Base-by-base conservation (phyloP, 768 basidiomycete species). In the Amanita pseudoporphyria region DNA sequence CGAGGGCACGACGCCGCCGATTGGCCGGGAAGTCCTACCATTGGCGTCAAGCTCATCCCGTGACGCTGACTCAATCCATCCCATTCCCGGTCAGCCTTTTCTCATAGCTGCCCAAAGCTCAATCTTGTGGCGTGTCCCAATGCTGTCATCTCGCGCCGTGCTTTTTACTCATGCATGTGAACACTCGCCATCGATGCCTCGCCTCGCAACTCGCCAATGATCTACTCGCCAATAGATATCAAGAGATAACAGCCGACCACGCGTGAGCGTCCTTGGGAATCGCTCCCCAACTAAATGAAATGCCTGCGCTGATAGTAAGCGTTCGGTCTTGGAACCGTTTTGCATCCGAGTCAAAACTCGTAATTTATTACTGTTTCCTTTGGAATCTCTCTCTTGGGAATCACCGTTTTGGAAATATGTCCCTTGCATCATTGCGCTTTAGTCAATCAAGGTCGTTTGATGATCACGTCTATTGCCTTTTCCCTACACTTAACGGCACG, bases 161-260 rank as follows among this genome's bases (percentile, higher is more conserved):
- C 33, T 46, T 46, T 46, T 46, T 46, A 35, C 45, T 46, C 45
- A 46, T 46, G 31, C 32, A 46, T 46, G 45, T 46, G 45, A 46
- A 46, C 32, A 28, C n/a, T 33, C 18, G 21, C 26, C 9, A 22
- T 41, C 21, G 24, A 22, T 9, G 5, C 40, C 40, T 10, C 22
- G 40, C 22, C 40, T 22, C 12, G 40, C 6, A 22, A 41, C 19
- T 28, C 10, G 36, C 6, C n/a, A 16, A 37, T 6, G 18, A 35
- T 35, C 33, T 10, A 35, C n/a, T 12, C n/a, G 12, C 12, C 33
- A 12, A 35, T 37, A 3, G 19, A 22, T 41, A 5, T 41, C 40
- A 22, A 22, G 36, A 6, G 36, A 37, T 21, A 21, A 40, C 19
- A 22, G n/a, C n/a, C n/a, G n/a, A n/a, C n/a, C n/a, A n/a, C n/a